Evolutionary conservation across 1,139 yeast species (phyloP), one percentile per base, ranked within the genome.

Genomic region (Blastobotrys apis): DNA sequence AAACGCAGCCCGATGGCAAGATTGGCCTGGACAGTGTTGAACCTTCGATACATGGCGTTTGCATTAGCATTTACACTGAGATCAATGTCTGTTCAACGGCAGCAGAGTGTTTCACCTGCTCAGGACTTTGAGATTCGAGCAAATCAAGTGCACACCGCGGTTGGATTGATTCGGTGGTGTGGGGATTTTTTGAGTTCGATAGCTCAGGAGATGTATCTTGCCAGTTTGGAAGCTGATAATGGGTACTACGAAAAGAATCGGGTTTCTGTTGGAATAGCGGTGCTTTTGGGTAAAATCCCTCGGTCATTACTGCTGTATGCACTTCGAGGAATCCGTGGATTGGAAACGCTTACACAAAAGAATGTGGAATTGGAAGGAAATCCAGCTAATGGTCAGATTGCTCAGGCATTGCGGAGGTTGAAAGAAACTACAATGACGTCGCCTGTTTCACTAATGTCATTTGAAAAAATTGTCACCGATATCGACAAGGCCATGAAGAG

Each of bases 111-210:
- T 39, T 50, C 43, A n/a, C 46, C 43, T 22, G 33, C 27, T 20
- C 33, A 43, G 23, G 86, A 82, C 54, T 72, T 80, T 0, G 71
- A 75, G 15, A 74, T 44, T 62, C 84, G 55, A 77, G 80, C 40
- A 78, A 80, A 58, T 68, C 60, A 78, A 48, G 70, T 82, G 5
- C 65, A 80, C 46, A 75, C 84, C 16, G 71, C 83, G 42, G 62
- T 84, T 17, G 95, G 95, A 0, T 75, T 80, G 33, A 74, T 82
- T n/a, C 74, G 85, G 53, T 87, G 95, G 94, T 72, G 82, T 47
- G 71, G 84, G 33, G 95, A 86, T 58, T 72, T 84, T 47, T 69
- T 84, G 54, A 75, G 79, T 0, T 77, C 75, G 49, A 61, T 83
- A 37, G 77, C 79, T 47, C 94, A 86, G 59, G 94, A 86, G 52